phyloP scores from a whole-genome alignment of 331 rosid species.

The Acacia concinna region DNA sequence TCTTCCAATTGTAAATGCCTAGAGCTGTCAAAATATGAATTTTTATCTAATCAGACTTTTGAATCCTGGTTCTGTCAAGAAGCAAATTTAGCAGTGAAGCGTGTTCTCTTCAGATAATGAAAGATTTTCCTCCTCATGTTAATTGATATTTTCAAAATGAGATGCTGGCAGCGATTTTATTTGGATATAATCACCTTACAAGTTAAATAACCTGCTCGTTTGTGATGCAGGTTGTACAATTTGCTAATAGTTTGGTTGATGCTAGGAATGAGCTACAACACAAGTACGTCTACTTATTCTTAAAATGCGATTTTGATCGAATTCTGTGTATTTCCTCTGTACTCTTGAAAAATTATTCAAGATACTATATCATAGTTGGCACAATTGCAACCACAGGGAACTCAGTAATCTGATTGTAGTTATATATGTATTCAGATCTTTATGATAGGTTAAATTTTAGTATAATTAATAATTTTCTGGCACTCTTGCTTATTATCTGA shows the following conservation, averaged over 20 bases:
- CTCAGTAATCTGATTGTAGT: slow-evolving; percentile 6
- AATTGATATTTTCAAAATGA: not conserved
- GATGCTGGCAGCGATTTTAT: slow-evolving; percentile 3
- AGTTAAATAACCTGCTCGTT: slow-evolving; percentile 10
- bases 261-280: slow-evolving; percentile 78
- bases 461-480: not conserved
- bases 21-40: not conserved
- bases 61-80: not conserved
- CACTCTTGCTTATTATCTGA: not conserved
- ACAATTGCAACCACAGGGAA: not conserved
- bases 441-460: not conserved
- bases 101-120: not conserved
- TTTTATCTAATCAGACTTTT: not conserved
- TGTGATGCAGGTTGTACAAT: slow-evolving; percentile 71
- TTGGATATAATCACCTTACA: slow-evolving; percentile 5
- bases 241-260: slow-evolving; percentile 77
- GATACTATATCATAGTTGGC: slow-evolving; percentile 6
- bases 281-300: slow-evolving; percentile 59
- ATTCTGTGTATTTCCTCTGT: not conserved
- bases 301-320: slow-evolving; percentile 22
- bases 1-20: not conserved
- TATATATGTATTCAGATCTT: not conserved
- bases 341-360: not conserved
- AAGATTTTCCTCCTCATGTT: slow-evolving; percentile 16
- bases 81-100: not conserved